Percentiles rank a stretch among this genome's conserved stretches.
Conservation (phyloP, 305 asterid genomes). For the Solanum chacoense region DNA sequence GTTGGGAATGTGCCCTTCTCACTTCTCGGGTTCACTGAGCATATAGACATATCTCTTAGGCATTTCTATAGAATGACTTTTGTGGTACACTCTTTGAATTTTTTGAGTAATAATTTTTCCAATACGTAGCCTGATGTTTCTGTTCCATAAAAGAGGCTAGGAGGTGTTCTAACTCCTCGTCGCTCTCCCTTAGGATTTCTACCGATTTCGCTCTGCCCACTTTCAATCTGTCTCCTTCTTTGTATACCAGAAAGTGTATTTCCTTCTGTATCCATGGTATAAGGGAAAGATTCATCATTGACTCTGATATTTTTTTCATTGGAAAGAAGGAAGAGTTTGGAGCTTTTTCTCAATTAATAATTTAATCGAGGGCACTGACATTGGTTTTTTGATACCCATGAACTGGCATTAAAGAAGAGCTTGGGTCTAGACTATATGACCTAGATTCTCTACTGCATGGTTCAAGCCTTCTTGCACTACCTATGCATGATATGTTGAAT, state of each 20-base stretch:
- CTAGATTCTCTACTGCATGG: background rate
- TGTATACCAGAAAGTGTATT: background rate
- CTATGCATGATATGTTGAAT: no score
- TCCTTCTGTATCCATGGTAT: background rate
- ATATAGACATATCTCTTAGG: background rate
- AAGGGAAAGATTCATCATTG: no score
- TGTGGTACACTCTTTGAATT: no score
- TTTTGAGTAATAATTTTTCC: no score
- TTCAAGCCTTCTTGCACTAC: background rate
- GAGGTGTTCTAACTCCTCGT: background rate
- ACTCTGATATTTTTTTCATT: no score
- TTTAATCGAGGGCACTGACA: no score
- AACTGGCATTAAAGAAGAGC: background rate
- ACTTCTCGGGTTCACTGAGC: background rate
- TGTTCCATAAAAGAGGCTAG: background rate
- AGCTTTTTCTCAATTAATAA: rapidly evolving
- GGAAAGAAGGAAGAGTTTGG: no score
- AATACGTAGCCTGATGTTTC: no score
- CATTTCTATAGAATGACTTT: no score
- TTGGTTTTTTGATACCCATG: background rate
- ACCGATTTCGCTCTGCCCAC: rapidly evolving
- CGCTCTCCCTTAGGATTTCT: background rate
- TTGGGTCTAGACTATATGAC: background rate
- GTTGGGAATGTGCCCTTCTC: background rate
- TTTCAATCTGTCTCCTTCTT: no score